Evolutionary conservation across 257 asterid species (phyloP).

Genomic region (Salvia miltiorrhiza): DNA sequence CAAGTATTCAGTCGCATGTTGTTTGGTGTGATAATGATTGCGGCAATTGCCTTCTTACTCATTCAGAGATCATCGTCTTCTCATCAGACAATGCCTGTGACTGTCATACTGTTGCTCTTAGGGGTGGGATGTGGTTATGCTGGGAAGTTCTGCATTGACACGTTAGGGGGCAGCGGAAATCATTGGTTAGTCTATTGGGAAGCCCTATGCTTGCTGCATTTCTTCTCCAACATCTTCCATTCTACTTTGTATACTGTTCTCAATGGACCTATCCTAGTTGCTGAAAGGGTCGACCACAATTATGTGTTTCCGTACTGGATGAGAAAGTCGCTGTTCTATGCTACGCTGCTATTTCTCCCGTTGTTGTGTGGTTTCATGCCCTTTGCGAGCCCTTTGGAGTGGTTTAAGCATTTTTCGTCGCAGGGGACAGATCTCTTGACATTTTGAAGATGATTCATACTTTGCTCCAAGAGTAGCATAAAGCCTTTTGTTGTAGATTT

Average conservation of each 20-base stretch:
- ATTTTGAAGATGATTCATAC: conserved; percentile 32
- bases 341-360: conserved; percentile 50
- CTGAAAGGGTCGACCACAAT: conserved; percentile 22
- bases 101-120: conserved; percentile 61
- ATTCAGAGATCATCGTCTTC: conserved; percentile 63
- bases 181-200: conserved; percentile 77
- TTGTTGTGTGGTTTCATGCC: conserved; percentile 80
- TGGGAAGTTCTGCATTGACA: conserved; percentile 76
- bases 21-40: conserved; percentile 58
- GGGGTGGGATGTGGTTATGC: conserved; percentile 65
- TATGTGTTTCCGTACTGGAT: conserved; percentile 51
- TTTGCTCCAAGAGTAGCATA: neutral
- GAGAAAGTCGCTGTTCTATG: conserved; percentile 46
- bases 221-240: conserved; percentile 50
- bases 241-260: conserved; percentile 48
- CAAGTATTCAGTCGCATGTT: conserved; percentile 73
- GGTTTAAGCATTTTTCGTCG: conserved; percentile 61
- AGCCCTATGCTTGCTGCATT: conserved; percentile 57
- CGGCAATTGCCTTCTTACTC: conserved; percentile 50
- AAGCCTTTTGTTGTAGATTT: neutral
- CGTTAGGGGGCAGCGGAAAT: conserved; percentile 77
- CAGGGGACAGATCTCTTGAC: conserved; percentile 10
- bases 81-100: conserved; percentile 79
- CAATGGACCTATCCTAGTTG: conserved; percentile 55
- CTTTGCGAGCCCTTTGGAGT: conserved; percentile 70